These are phyloP conservation scores for Candida hispaniensis DNA, from an alignment of 805 yeast genomes.

Conservation along the genomic window DNA sequence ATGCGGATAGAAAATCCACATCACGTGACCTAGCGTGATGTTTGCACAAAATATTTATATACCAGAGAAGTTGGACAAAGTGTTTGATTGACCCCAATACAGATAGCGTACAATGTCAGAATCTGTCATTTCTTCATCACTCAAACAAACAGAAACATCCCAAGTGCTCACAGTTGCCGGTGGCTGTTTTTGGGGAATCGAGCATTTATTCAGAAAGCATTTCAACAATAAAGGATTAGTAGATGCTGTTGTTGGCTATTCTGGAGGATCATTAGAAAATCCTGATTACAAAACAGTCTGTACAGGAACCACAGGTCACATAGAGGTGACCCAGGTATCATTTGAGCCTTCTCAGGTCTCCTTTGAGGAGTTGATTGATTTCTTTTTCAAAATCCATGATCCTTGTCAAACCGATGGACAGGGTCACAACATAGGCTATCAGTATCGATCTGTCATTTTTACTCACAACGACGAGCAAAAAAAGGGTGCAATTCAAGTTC, in stretches of 20 bases:
- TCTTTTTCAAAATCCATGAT: conserved; percentile 83
- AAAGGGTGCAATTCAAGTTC: conserved; percentile 33
- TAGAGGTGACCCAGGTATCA: conserved; percentile 71
- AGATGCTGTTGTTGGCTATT: conserved; percentile 76
- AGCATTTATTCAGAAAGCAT: conserved; percentile 61
- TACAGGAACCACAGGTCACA: conserved; percentile 57
- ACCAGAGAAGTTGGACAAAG: too few species aligned
- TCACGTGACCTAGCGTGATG: too few species aligned
- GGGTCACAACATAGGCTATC: conserved; percentile 71
- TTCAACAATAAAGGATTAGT: conserved; percentile 49
- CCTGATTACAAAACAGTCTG: conserved; percentile 66
- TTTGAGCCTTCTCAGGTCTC: conserved; percentile 55
- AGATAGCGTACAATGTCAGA: too few species aligned
- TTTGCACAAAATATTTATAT: too few species aligned
- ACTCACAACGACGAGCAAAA: conserved; percentile 43
- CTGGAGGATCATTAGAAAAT: conserved; percentile 49
- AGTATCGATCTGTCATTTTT: conserved; percentile 73
- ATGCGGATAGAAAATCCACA: too few species aligned
- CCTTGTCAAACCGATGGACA: conserved; percentile 74
- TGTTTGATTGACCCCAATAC: too few species aligned
- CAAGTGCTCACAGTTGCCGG: conserved; percentile 34
- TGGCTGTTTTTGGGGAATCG: conserved; percentile 51
- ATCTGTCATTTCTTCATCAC: too few species aligned
- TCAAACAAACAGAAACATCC: too few species aligned
- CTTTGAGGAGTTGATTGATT: conserved; percentile 53